phyloP scores from a whole-genome alignment of 768 basidiomycete species.

The Psilocybe cubensis region DNA sequence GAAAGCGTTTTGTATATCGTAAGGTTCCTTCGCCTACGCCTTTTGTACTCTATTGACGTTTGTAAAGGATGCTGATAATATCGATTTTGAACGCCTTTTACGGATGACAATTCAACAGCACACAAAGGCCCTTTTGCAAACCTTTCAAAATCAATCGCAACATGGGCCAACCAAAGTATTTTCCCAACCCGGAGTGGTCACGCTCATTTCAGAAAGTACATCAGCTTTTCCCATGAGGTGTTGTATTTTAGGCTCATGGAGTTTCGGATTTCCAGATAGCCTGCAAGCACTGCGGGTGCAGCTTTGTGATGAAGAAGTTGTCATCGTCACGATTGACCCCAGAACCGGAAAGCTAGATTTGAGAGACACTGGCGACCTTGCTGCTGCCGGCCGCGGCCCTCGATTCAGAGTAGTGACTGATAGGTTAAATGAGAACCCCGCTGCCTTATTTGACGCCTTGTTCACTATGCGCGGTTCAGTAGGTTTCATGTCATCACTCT shows the following conservation, averaged over 20 bases:
- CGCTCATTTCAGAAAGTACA: constrained; percentile 58
- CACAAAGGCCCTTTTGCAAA: constrained; percentile 59
- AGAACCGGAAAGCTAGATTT: constrained; percentile 80
- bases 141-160: constrained; percentile 59
- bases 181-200: constrained; percentile 61
- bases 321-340: constrained; percentile 77
- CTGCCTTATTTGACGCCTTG: constrained; percentile 57
- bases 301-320: constrained; percentile 76
- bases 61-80: constrained; percentile 59
- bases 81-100: constrained; percentile 78
- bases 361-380: constrained; percentile 81
- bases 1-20: constrained; percentile 58
- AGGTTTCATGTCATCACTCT: constrained; percentile 24
- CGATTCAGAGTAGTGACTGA: constrained; percentile 62
- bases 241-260: not conserved
- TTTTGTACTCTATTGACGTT: constrained; percentile 3
- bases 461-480: constrained; percentile 66
- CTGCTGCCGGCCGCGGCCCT: constrained; percentile 72
- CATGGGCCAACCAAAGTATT: constrained; percentile 60
- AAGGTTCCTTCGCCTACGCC: constrained; percentile 29
- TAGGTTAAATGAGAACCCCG: constrained; percentile 72
- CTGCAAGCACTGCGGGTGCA: constrained; percentile 64
- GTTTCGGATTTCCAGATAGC: constrained; percentile 41
- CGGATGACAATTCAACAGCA: constrained; percentile 67
- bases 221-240: constrained; percentile 8